phyloP scores from a whole-genome alignment of 2,329 filamentous ascomycete species.

The Penicillium concentricum region DNA sequence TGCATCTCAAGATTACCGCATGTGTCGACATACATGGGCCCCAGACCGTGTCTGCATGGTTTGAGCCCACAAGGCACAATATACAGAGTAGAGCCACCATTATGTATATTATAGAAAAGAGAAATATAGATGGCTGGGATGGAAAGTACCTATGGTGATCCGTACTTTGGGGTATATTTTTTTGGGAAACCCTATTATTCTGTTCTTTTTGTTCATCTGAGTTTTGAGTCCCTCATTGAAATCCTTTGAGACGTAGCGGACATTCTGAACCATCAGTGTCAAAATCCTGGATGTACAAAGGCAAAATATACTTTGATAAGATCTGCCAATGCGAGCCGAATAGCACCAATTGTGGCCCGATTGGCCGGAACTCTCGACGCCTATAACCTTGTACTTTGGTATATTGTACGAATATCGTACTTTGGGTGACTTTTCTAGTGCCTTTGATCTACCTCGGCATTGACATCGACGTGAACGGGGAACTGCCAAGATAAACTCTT shows the following conservation, averaged over 20 bases:
- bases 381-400: not conserved
- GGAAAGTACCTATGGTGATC: not conserved
- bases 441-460: not conserved
- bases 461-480: not conserved
- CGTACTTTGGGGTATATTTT: too few species aligned
- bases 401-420: not conserved
- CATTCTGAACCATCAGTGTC: not conserved
- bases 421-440: not conserved
- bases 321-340: not conserved
- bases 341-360: not conserved
- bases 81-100: not conserved
- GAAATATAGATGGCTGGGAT: not conserved
- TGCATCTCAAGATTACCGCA: not conserved
- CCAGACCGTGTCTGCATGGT: not conserved
- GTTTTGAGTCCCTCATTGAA: not conserved
- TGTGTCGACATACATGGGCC: slow-evolving; percentile 4
- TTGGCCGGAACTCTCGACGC: not conserved
- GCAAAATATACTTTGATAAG: not conserved
- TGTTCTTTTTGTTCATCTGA: not conserved
- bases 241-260: not conserved
- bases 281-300: not conserved
- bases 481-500: not conserved
- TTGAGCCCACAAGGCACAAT: not conserved
- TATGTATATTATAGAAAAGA: not conserved
- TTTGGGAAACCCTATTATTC: too few species aligned